Percentiles rank a stretch among this genome's conserved stretches.
Evolutionary conservation across 1,139 yeast species (phyloP).

Genomic region (Scheffersomyces titani): DNA sequence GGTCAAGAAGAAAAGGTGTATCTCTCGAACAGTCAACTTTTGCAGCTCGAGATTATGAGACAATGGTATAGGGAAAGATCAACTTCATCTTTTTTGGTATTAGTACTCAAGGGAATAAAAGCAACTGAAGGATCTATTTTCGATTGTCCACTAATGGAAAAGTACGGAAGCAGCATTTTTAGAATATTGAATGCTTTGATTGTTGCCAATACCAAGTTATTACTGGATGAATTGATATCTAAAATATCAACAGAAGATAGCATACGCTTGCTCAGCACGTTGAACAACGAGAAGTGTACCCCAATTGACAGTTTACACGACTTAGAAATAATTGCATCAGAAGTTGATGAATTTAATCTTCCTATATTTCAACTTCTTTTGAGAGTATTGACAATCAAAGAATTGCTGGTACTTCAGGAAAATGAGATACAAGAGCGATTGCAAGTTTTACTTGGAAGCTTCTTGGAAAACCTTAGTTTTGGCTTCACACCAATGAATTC

Average conservation of each 20-base stretch:
- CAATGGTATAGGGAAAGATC: constrained; percentile 1
- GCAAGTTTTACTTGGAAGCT: constrained; percentile 33
- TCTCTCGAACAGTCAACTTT: not conserved
- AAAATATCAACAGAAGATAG: constrained; percentile 20
- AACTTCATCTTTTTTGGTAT: constrained; percentile 5
- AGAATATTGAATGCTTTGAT: constrained; percentile 19
- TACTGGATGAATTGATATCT: constrained; percentile 24
- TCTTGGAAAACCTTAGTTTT: constrained; percentile 48
- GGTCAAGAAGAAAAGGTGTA: constrained; percentile 6
- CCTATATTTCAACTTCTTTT: constrained; percentile 52
- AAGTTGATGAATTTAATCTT: constrained; percentile 53
- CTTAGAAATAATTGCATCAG: constrained; percentile 15
- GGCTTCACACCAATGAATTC: constrained; percentile 35
- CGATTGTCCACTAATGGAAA: constrained; percentile 9
- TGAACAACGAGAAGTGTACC: constrained; percentile 4
- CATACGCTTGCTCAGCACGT: constrained; percentile 23
- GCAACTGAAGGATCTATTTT: constrained; percentile 6
- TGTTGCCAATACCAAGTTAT: constrained; percentile 20
- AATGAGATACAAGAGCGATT: constrained; percentile 14
- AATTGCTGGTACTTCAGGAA: constrained; percentile 12
- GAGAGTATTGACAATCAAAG: constrained; percentile 19
- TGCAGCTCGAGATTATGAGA: not conserved
- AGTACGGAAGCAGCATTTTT: constrained; percentile 8
- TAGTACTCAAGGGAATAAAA: constrained; percentile 13
- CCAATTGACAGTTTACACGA: constrained; percentile 17